These are phyloP conservation scores for Cystobasidium onofrii DNA, from an alignment of 768 basidiomycete genomes.

Conservation along the genomic window DNA sequence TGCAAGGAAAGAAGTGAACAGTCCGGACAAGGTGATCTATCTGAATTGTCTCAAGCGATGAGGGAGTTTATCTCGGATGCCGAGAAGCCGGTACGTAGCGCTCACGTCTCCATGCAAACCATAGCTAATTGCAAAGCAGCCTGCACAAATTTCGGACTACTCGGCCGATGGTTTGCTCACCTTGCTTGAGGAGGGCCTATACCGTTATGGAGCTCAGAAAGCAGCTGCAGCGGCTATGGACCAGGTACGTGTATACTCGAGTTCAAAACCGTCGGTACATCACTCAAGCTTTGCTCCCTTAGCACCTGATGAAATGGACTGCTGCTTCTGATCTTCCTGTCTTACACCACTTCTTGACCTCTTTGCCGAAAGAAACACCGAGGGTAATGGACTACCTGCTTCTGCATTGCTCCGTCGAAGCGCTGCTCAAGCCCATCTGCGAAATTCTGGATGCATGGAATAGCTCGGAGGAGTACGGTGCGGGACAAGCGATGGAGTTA, in stretches of 20 bases:
- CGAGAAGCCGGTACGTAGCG: not conserved
- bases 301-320: not conserved
- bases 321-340: constrained; percentile 1
- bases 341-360: not conserved
- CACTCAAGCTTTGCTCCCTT: too few species aligned
- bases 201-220: not conserved
- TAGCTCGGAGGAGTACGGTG: constrained; percentile 7
- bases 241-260: not conserved
- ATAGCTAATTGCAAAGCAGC: not conserved
- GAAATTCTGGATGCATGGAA: not conserved
- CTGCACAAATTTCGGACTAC: not conserved
- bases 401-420: not conserved
- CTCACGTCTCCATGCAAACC: not conserved
- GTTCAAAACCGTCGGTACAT: too few species aligned
- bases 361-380: not conserved
- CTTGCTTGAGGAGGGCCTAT: not conserved
- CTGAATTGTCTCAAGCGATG: not conserved
- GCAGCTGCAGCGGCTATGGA: not conserved
- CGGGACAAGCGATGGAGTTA: constrained; percentile 14
- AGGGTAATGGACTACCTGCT: constrained; percentile 1
- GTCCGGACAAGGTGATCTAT: not conserved
- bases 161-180: not conserved
- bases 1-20: not conserved
- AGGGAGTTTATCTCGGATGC: not conserved
- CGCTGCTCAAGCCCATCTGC: not conserved